Evolutionary conservation across 768 basidiomycete genomes (phyloP).

Genomic region (Hypholoma fasciculare): DNA sequence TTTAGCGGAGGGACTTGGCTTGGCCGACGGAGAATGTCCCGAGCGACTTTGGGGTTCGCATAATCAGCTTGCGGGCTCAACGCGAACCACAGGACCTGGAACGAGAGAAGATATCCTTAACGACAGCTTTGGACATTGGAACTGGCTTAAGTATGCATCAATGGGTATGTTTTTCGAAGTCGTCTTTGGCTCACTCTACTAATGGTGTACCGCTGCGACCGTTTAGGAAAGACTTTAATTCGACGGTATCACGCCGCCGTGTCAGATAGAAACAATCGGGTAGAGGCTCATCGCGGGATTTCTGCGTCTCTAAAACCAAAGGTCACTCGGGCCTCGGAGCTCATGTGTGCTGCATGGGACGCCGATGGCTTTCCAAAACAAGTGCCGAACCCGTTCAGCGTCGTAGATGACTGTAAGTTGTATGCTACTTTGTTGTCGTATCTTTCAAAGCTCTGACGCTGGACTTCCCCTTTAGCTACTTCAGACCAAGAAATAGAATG

Average conservation of each 20-base stretch:
- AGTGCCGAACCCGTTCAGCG: too few relatives aligned
- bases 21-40: slow-evolving; percentile 30
- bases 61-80: slow-evolving; percentile 26
- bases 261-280: slow-evolving; percentile 5
- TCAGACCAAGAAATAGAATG: too few relatives aligned
- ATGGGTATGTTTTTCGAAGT: slow-evolving; percentile 1
- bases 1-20: slow-evolving; percentile 19
- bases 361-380: slow-evolving; percentile 5
- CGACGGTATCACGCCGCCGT: slow-evolving; percentile 1
- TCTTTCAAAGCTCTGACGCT: too few relatives aligned
- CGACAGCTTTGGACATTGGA: slow-evolving; percentile 14
- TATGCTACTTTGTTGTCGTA: too few relatives aligned
- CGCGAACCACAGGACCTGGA: slow-evolving; percentile 32
- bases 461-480: too few relatives aligned
- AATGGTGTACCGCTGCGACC: too few relatives aligned
- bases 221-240: not conserved
- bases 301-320: too few relatives aligned
- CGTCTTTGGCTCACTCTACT: too few relatives aligned
- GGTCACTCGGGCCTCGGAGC: too few relatives aligned
- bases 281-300: slow-evolving; percentile 8
- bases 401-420: too few relatives aligned
- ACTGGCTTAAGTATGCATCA: slow-evolving; percentile 23
- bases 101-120: slow-evolving; percentile 5
- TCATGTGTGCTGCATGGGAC: not conserved
- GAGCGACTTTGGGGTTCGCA: slow-evolving; percentile 31